These are phyloP conservation scores for Lizonia empirigonia DNA, from an alignment of 2,329 filamentous ascomycete species.

Conservation along the genomic window DNA sequence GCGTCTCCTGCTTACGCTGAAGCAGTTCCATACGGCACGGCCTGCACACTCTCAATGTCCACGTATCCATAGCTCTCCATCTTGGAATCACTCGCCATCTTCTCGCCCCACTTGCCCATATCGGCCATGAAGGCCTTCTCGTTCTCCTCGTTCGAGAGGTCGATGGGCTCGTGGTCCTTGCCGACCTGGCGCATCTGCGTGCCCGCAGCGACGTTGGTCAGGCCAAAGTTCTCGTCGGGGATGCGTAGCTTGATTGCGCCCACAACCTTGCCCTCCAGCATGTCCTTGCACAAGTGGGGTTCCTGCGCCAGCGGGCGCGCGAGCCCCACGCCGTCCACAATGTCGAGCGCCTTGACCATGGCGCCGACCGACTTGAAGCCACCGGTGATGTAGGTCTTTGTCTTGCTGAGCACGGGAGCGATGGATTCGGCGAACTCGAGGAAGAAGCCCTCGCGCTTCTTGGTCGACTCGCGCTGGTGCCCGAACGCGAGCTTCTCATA, in stretches of 20 bases:
- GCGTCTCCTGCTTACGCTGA: background rate
- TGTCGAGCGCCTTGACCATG: slow-evolving; percentile 63
- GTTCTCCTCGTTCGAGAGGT: slow-evolving; percentile 57
- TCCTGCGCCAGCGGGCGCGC: slow-evolving; percentile 61
- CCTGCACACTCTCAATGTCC: slow-evolving; percentile 48
- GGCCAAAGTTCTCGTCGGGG: slow-evolving; percentile 60
- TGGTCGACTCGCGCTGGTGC: slow-evolving; percentile 61
- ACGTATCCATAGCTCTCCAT: slow-evolving; percentile 53
- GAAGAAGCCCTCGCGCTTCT: slow-evolving; percentile 65
- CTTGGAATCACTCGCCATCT: slow-evolving; percentile 48
- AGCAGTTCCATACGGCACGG: slow-evolving; percentile 47
- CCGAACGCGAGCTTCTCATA: slow-evolving; percentile 61
- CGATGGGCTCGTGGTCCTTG: slow-evolving; percentile 60
- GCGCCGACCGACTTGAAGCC: slow-evolving; percentile 61
- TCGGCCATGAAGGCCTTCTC: slow-evolving; percentile 57
- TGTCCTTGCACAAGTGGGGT: slow-evolving; percentile 52
- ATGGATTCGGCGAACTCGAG: slow-evolving; percentile 63
- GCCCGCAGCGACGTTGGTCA: slow-evolving; percentile 55
- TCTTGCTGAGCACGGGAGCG: slow-evolving; percentile 60
- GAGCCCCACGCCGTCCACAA: slow-evolving; percentile 66
- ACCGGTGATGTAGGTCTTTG: slow-evolving; percentile 64
- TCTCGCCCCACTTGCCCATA: slow-evolving; percentile 52
- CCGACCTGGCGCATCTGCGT: slow-evolving; percentile 60
- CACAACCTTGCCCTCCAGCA: slow-evolving; percentile 50
- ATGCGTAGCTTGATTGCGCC: slow-evolving; percentile 56